Evolutionary conservation across 345 rosid species (phyloP), one percentile per base, ranked within the genome.

Genomic region (Heritiera littoralis): DNA sequence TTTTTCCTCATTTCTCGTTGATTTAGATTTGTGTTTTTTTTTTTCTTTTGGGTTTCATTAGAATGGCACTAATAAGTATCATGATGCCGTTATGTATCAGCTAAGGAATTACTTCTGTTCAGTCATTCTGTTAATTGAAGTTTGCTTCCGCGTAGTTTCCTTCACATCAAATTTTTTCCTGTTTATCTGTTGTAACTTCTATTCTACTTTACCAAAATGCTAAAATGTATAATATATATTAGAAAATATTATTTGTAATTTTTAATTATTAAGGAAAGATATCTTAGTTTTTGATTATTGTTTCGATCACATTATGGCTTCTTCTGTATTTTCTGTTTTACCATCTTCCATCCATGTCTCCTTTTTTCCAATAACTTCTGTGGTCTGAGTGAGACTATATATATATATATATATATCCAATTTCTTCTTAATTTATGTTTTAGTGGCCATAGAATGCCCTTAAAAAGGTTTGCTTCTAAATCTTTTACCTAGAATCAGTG

Each of bases 21-120:
- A 51, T 78, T 82, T 74, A 49, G 70, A 66, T n/a, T 49, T 41
- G 28, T 23, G 28, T 23, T 3, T 41, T 41, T 41, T 41, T 41
- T 41, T 41, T 41, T 35, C 38, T 41, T 41, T 41, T 20, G 20
- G 74, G 74, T 70, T 46, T 70, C 40, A 11, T 46, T 1, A 28
- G 11, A 70, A 70, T 70, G 30, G 13, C 74, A 70, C 40, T 48
- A 49, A 69, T 0, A 69, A 69, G 17, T 23, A 69, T 9, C 56
- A 46, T 69, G 10, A 46, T 69, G 40, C 74, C 46, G 51, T 41
- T 66, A 66, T 41, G 51, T 70, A 20, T 70, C 74, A 45, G 40
- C 74, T 49, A 46, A 46, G 74, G 5, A n/a, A 28, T 69, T 17
- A 13, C 52, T 70, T 35, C 11, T 49, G 6, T 41, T 41, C 43